Base-by-base conservation (phyloP, 805 yeast species). In the Ogataea pini region DNA sequence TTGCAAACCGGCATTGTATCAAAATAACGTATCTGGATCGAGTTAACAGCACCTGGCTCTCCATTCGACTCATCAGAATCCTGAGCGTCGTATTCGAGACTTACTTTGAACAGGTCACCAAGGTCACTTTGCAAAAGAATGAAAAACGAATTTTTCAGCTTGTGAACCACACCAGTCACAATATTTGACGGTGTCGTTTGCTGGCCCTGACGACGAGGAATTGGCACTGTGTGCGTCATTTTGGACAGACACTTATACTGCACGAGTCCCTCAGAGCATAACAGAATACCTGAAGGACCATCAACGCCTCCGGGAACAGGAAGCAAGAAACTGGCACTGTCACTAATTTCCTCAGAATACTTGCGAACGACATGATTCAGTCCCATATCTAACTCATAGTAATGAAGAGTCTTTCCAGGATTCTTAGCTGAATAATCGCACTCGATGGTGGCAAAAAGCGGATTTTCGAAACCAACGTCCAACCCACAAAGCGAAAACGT, bases 311-410 rank as follows among this genome's bases (percentile, higher is more conserved):
- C 87, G 0, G 97, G 96, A 13, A 90, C 71, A 0, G 84, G 71
- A n/a, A 89, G 52, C 6, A 91, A 50, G 46, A 77, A 70, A 51
- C 74, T 79, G 1, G 91, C 70, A 1, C 74, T 49, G 19, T 54
- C 55, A 1, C 67, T 60, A 1, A 80, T 65, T 7, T 51, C 61
- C 36, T 64, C 75, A n/a, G 76, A 61, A 67, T 67, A 74, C 54
- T 73, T 74, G 48, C 76, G 77, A 1, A 86, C 73, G 1, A 91
- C 78, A 61, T 85, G 86, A 60, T 91, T 91, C 40, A 92, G 70
- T 1, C 97, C 97, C 34, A 88, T 75, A 63, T 94, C 97, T 20
- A 91, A 68, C 59, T 89, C 92, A 67, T 92, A 92, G 62, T 79
- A 86, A 3, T 80, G 77, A 44, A 92, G 69, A 24, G 60, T 55